Base-by-base conservation (phyloP, 2,329 filamentous ascomycete species). In the Penicillium sp. region DNA sequence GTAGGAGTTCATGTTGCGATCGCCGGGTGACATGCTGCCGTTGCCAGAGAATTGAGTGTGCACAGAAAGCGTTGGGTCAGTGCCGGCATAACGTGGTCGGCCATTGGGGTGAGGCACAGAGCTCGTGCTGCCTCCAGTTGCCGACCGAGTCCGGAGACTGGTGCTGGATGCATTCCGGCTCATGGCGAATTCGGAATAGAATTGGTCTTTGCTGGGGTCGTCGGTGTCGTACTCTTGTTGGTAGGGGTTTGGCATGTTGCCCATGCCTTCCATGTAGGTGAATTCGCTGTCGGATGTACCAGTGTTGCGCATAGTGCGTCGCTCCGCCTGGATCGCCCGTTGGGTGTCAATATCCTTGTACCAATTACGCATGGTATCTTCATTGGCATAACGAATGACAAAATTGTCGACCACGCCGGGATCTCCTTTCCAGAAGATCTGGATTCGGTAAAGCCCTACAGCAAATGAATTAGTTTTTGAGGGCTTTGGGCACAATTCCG, bases 351-450 rank as follows among this genome's bases (percentile, higher is more conserved):
- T 85, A 39, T 90, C 86, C 8, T 80, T 79, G 27, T 89, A 88
- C 94, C 94, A 99, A 70, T 93, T 96, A 74, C 88, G 92, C 87
- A 97, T 92, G 13, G 82, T 86, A 62, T 96, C 92, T 72, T 99
- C 94, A 56, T 93, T 94, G 47, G 85, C 83, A 72, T 97, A 97
- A 62, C 90, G 90, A 69, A 99, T 96, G 65, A 93, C 87, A 72
- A 99, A 97, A 68, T 95, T 96, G 70, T 99, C 93, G 31, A 97
- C 92, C 29, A 97, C 91, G 4, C 90, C 91, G 0, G 92, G 91
- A 61, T 97, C 93, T 32, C 93, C 93, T 75, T 94, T 97, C 94
- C 94, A 99, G 82, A 92, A 97, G 52, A 99, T 97, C 70, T 97
- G 93, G 56, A 97, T 90, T 2, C 90, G 93, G 70, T 97, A 96